A percentile compares a stretch with the other conserved stretches of the same genome.
phyloP scores from a whole-genome alignment of 495 filamentous ascomycete species.

The Trichoderma gamsii region DNA sequence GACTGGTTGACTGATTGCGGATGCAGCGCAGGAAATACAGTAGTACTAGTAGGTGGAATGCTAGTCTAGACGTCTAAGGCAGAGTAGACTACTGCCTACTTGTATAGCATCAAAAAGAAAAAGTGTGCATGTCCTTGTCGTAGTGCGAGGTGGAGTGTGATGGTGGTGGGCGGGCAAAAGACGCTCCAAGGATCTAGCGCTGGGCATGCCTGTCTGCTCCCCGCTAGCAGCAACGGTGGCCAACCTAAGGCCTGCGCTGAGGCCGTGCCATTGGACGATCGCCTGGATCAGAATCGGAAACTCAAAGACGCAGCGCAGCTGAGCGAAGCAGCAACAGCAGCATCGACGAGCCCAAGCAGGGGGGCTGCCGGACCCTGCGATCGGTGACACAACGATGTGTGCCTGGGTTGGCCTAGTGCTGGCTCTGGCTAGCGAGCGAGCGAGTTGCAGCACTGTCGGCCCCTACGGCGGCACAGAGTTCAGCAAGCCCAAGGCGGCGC shows the following conservation, averaged over 20 bases:
- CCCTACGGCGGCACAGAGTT: background rate
- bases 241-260: background rate
- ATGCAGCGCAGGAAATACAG: too few relatives aligned
- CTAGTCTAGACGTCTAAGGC: too few relatives aligned
- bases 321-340: background rate
- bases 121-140: too few relatives aligned
- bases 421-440: background rate
- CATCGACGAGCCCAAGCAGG: conserved; percentile 2
- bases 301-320: background rate
- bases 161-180: background rate
- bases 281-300: conserved; percentile 12
- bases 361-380: conserved; percentile 7
- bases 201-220: background rate
- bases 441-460: background rate
- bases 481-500: background rate
- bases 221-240: conserved; percentile 12
- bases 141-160: too few relatives aligned
- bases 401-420: conserved; percentile 4
- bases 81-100: too few relatives aligned
- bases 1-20: too few relatives aligned
- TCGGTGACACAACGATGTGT: conserved; percentile 12
- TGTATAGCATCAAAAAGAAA: too few relatives aligned
- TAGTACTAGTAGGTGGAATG: too few relatives aligned
- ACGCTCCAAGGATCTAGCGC: conserved; percentile 3
- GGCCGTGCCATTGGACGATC: conserved; percentile 9